These are phyloP conservation scores for Penicillium atrosanguineum DNA, from an alignment of 495 filamentous ascomycete species.

Conservation along the genomic window DNA sequence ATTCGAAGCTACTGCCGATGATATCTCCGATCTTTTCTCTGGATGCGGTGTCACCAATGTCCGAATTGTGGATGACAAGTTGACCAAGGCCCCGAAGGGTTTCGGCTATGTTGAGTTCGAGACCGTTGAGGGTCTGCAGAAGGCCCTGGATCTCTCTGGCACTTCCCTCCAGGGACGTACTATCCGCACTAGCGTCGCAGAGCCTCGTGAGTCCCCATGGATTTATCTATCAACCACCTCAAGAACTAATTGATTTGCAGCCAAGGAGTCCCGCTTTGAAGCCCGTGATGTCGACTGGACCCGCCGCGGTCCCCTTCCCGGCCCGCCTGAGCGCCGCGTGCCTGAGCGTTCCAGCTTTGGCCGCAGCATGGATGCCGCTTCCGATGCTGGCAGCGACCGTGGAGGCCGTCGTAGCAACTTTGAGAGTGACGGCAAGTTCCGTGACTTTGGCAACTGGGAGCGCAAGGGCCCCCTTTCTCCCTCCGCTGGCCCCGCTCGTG, in stretches of 20 bases:
- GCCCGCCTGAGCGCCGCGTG: conserved; percentile 54
- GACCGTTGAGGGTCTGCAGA: conserved; percentile 84
- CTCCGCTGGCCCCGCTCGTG: conserved; percentile 54
- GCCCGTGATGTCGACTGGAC: conserved; percentile 68
- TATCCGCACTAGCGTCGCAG: conserved; percentile 83
- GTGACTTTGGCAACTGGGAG: conserved; percentile 92
- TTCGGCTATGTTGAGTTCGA: conserved; percentile 97
- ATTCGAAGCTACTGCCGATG: conserved; percentile 80
- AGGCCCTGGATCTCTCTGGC: conserved; percentile 79
- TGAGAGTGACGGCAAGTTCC: conserved; percentile 75
- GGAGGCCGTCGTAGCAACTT: conserved; percentile 51
- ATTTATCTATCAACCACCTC: neutral
- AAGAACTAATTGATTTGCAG: conserved; percentile 46
- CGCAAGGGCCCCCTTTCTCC: conserved; percentile 89
- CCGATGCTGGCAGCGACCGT: conserved; percentile 53
- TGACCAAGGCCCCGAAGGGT: conserved; percentile 89
- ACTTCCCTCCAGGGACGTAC: conserved; percentile 77
- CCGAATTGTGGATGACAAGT: conserved; percentile 91
- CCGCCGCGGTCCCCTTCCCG: conserved; percentile 83
- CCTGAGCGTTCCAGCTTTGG: conserved; percentile 48
- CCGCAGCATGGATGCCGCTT: conserved; percentile 49
- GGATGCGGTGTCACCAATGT: conserved; percentile 84
- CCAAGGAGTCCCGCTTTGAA: conserved; percentile 63
- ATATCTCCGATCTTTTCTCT: conserved; percentile 80
- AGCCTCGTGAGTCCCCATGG: conserved; percentile 64